Evolutionary conservation across 2,329 filamentous ascomycete genomes (phyloP).

Genomic region (Lecanoromycetidae sp.): DNA sequence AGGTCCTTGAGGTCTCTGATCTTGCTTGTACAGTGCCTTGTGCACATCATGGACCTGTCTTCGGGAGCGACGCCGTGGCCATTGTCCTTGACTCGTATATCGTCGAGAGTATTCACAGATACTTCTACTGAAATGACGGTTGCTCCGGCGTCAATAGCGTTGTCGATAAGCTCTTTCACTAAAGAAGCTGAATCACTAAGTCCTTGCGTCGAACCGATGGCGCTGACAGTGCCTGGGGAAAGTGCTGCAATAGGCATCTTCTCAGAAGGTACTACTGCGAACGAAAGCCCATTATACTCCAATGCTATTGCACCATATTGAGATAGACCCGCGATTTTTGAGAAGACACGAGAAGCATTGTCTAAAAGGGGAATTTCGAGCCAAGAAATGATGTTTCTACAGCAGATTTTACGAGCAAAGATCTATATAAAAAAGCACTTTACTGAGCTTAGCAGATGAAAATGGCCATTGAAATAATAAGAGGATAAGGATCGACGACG

Average conservation of each 20-base stretch:
- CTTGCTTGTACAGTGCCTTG: constrained; percentile 52
- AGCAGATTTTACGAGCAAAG: too few species aligned
- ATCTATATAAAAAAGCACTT: too few species aligned
- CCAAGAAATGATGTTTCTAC: too few species aligned
- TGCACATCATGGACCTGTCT: constrained; percentile 45
- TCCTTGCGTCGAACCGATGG: constrained; percentile 46
- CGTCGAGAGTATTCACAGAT: constrained; percentile 45
- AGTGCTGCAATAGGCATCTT: constrained; percentile 36
- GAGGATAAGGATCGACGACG: too few species aligned
- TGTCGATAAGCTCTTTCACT: constrained; percentile 55
- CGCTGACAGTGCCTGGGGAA: constrained; percentile 32
- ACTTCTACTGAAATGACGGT: constrained; percentile 48
- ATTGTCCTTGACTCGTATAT: constrained; percentile 53
- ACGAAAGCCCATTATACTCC: not conserved
- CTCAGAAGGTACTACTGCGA: not conserved
- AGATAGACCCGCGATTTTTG: too few species aligned
- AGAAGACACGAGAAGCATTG: too few species aligned
- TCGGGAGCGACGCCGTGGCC: constrained; percentile 47
- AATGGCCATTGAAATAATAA: too few species aligned
- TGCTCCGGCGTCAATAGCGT: constrained; percentile 52
- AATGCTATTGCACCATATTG: not conserved
- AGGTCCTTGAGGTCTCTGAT: constrained; percentile 47
- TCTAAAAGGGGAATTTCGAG: too few species aligned
- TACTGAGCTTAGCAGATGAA: too few species aligned
- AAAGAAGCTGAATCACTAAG: constrained; percentile 45